Evolutionary conservation across 1,139 yeast genomes (phyloP).

Genomic region (Nadsonia starkeyi-henricii): DNA sequence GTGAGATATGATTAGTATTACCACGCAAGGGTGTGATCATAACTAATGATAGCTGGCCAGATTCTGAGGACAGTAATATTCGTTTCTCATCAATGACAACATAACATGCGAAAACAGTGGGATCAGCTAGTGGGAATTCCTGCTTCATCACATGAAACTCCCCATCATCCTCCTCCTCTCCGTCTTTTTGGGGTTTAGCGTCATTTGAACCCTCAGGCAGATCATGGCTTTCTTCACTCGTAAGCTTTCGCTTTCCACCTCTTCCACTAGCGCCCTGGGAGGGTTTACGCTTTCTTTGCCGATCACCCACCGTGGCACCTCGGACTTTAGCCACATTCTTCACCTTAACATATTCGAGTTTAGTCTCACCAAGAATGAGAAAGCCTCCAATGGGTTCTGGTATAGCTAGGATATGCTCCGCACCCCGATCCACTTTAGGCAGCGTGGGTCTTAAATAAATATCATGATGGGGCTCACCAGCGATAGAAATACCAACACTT

Average conservation of each 20-base stretch:
- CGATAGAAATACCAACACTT: neutral
- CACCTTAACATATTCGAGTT: neutral
- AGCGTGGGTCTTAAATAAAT: neutral
- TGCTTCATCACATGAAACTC: neutral
- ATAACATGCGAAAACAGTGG: neutral
- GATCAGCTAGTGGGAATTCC: neutral
- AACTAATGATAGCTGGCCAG: neutral
- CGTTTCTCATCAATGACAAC: neutral
- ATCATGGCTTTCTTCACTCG: neutral
- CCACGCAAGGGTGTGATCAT: neutral
- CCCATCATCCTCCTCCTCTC: neutral
- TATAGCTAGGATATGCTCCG: neutral
- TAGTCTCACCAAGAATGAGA: neutral
- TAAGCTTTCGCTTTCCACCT: neutral
- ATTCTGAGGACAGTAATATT: neutral
- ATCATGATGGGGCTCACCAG: neutral
- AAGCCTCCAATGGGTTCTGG: neutral
- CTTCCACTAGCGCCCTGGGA: neutral
- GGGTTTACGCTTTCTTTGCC: neutral
- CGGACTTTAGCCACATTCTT: neutral
- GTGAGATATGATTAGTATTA: neutral
- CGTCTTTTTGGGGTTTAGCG: neutral
- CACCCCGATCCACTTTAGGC: neutral
- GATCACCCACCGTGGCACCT: neutral
- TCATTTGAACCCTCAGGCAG: neutral